A percentile compares a stretch with the other conserved stretches of the same genome.
Evolutionary conservation across 371 early-diverging fungal genomes (phyloP).

Genomic region (Funneliformis caledonium): DNA sequence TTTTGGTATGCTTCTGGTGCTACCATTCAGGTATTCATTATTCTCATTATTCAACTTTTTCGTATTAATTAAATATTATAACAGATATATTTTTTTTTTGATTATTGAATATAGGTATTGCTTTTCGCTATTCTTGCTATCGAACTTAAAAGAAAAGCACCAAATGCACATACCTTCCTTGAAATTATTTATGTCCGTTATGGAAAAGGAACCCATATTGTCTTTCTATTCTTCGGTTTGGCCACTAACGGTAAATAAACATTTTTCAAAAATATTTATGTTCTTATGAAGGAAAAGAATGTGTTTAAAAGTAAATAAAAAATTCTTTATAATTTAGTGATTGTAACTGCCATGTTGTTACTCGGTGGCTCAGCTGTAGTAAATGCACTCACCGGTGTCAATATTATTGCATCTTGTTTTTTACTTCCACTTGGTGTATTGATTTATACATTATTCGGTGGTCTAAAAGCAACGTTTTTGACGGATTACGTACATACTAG

Average conservation of each 20-base stretch:
- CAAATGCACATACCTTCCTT: slow-evolving; percentile 72
- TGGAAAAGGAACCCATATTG: slow-evolving; percentile 61
- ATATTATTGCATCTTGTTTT: slow-evolving; percentile 67
- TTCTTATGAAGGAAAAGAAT: no score
- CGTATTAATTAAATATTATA: background rate
- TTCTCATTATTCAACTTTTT: background rate
- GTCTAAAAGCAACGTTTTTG: slow-evolving; percentile 74
- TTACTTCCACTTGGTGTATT: slow-evolving; percentile 72
- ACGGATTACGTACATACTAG: slow-evolving; percentile 74
- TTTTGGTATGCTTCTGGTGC: slow-evolving; percentile 78
- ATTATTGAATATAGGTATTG: slow-evolving; percentile 48
- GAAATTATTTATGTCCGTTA: slow-evolving; percentile 71
- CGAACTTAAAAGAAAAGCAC: slow-evolving; percentile 69
- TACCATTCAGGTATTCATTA: slow-evolving; percentile 56
- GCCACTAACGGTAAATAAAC: slow-evolving; percentile 52
- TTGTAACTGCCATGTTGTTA: slow-evolving; percentile 73
- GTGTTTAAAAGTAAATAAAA: slow-evolving; percentile 41
- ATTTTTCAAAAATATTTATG: no score
- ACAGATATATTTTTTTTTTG: background rate
- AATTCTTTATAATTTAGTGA: slow-evolving; percentile 43
- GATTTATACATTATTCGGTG: slow-evolving; percentile 69
- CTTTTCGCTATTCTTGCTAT: slow-evolving; percentile 74
- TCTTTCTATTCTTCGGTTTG: slow-evolving; percentile 63
- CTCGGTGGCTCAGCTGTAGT: slow-evolving; percentile 74
- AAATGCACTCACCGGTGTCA: slow-evolving; percentile 69